Evolutionary conservation across 306 rosid species (phyloP), one percentile per base, ranked within the genome.

Genomic region (Malus orientalis): DNA sequence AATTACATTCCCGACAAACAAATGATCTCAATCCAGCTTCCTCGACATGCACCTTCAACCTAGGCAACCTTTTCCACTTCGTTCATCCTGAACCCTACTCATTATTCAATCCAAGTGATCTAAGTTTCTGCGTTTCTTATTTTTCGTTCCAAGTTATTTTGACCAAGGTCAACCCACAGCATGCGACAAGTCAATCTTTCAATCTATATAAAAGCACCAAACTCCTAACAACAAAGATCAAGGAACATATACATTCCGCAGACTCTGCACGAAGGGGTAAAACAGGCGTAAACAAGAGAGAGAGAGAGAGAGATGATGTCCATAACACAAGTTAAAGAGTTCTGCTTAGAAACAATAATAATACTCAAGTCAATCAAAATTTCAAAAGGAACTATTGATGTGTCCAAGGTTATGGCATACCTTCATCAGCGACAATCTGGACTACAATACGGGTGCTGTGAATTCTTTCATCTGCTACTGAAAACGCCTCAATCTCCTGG

Each of bases 351-450:
- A 61, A 14, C 3, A 61, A 27, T 14, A 27, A 27, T 61, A 62
- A 60, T 36, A 18, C 51, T 67, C 65, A 60, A 15, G 20, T 51
- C 55, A 51, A 5, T 33, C 9, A 13, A 59, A 25, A 11, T 30
- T 60, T 45, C 33, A 75, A n/a, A 27, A 59, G 54, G 76, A 57
- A 42, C 2, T n/a, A 25, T 38, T 45, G 36, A 27, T 9, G 22
- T 71, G 20, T 25, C 11, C 13, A 61, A 36, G 51, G 75, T 70
- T 30, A 45, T 33, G 65, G 27, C 32, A 30, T 76, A 76, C 84
- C 84, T 80, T 76, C 54, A 42, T 63, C 32, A 19, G 3, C 36
- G 4, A 71, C 47, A 29, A 69, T 51, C 76, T 14, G n/a, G 49
- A 80, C 20, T 6, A 67, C 16, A 25, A 45, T 33, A 71, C 4